Evolutionary conservation across 306 rosid genomes (phyloP), one percentile per base, ranked within the genome.

Genomic region (Comarum palustre): DNA sequence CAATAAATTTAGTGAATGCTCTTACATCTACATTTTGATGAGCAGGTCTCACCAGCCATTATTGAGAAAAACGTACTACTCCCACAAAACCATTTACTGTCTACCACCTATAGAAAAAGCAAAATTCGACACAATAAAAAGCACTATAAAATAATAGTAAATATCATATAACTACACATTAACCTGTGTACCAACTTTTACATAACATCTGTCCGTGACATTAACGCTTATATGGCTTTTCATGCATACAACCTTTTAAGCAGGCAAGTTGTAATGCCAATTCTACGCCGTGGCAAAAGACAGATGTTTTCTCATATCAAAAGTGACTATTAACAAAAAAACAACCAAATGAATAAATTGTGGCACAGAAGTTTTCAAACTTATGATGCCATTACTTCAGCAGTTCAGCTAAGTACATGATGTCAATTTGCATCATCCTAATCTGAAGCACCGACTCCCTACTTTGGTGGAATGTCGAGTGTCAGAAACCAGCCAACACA

Each of bases 31-130:
- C 79, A 69, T 43, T 41, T 86, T 65, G 81, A 79, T 27, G 46
- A 73, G 68, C 75, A 79, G 66, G 41, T 38, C 41, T 82, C 74
- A 66, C 76, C 71, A 19, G 75, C 46, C 68, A 65, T 39, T 62
- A 77, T 67, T 52, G 76, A 22, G 69, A 89, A 81, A 82, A 77
- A 73, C 76, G 81, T 84, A 79, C 73, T 86, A 64, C 77, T 78
- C 60, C 87, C 83, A 58, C 80, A 84, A 75, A 46, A 52, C 72
- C 83, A 82, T 47, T 80, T 81, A 61, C 72, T 59, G 81, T 70
- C 66, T 76, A 68, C 62, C 64, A 77, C 84, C 89, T 78, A 78
- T 57, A 73, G 16, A 48, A 68, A 80, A 59, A 80, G 68, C 31
- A 45, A 60, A 60, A 47, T 58, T 57, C 6, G 3, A 46, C 16